Evolutionary conservation across 345 rosid species (phyloP), one percentile per base, ranked within the genome.

Genomic region (Microcos paniculata): DNA sequence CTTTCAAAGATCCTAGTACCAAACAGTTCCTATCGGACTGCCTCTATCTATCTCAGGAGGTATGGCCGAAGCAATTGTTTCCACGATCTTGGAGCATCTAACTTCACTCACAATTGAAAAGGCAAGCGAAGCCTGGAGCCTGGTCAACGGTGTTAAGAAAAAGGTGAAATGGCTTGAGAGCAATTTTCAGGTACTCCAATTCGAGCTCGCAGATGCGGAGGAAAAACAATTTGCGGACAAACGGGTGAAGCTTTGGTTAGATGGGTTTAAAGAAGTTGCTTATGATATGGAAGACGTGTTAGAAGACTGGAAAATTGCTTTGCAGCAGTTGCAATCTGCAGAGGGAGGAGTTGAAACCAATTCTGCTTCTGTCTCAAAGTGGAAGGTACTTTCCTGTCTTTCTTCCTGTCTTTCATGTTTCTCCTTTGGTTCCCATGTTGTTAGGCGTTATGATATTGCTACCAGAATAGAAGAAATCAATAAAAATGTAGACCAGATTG

Each of bases 131-230:
- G 30, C 1, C 21, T 52, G 49, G 72, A 48, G 8, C 23, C 57
- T 68, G 38, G 56, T 68, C n/a, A 48, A 1, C 9, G 72, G 21
- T 4, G 35, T 68, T 26, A 57, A 68, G 28, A 1, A 48, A 14
- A 38, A 68, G 1, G 56, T 68, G 6, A 2, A 45, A 14, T 46
- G 43, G 16, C 46, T 40, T 4, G 2, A 12, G 9, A 10, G 2
- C 49, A 40, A 65, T 21, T 24, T 65, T 10, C 1, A 21, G 19
- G 72, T 23, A 52, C 26, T 68, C 40, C n/a, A 15, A 0, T 12
- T 1, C 16, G 72, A 45, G 35, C 57, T 68, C 2, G 72, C 46
- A 26, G 72, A 68, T 68, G 72, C 72, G 12, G 72, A 68, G 57
- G 57, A 68, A 46, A 49, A 31, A 38, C 73, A 70, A 28, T n/a